Conservation (phyloP, 768 basidiomycete genomes). For the Russula abietina region DNA sequence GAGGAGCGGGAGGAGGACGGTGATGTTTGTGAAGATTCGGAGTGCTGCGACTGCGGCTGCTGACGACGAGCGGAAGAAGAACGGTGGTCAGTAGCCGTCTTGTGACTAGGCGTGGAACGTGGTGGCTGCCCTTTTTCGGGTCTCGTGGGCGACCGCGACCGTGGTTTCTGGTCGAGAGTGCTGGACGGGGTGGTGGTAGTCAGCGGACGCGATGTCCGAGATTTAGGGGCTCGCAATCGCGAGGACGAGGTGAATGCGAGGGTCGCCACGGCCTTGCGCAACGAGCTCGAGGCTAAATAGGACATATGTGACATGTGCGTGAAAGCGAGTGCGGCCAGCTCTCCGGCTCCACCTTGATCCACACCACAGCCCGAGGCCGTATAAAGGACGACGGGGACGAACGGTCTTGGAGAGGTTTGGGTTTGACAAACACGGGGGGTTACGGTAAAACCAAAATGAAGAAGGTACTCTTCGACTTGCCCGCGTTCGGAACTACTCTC, state of each 20-base stretch:
- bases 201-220: not conserved
- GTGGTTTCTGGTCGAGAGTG: not conserved
- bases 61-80: not conserved
- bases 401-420: not conserved
- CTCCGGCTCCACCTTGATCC: not conserved
- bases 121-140: not conserved
- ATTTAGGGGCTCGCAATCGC: not conserved
- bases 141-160: not conserved
- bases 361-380: not conserved
- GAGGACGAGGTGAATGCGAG: constrained; percentile 1
- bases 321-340: no score
- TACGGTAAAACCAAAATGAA: not conserved
- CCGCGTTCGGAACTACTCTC: not conserved
- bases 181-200: not conserved
- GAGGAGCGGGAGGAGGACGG: no score
- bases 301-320: not conserved
- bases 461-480: not conserved
- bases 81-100: not conserved
- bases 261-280: not conserved
- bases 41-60: not conserved
- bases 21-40: not conserved
- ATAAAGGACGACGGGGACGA: not conserved
- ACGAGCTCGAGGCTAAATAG: not conserved
- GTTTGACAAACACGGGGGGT: not conserved
- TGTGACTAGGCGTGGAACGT: not conserved